These are phyloP conservation scores for Citrus sinensis DNA, from an alignment of 345 rosid genomes.

Conservation along the genomic window DVS_A1.0 CM039165.1:27069501-27070000, in stretches of 20 bases:
- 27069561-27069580: neutral
- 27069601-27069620: neutral
- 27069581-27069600: neutral
- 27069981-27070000: neutral
- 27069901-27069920: conserved; percentile 92
- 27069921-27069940: conserved; percentile 28
- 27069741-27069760: neutral
- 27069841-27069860: conserved; percentile 87
- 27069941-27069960: neutral
- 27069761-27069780: neutral
- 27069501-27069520: neutral
- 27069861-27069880: conserved; percentile 85
- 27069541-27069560: neutral
- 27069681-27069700: neutral
- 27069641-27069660: neutral
- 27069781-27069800: neutral
- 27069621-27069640: neutral
- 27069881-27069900: conserved; percentile 83
- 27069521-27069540: neutral
- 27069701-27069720: neutral
- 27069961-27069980: neutral
- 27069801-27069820: conserved; percentile 38
- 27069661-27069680: neutral
- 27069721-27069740: neutral
- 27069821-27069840: conserved; percentile 90